Conservation (phyloP, 768 basidiomycete genomes). For the Exidia glandulosa region DNA sequence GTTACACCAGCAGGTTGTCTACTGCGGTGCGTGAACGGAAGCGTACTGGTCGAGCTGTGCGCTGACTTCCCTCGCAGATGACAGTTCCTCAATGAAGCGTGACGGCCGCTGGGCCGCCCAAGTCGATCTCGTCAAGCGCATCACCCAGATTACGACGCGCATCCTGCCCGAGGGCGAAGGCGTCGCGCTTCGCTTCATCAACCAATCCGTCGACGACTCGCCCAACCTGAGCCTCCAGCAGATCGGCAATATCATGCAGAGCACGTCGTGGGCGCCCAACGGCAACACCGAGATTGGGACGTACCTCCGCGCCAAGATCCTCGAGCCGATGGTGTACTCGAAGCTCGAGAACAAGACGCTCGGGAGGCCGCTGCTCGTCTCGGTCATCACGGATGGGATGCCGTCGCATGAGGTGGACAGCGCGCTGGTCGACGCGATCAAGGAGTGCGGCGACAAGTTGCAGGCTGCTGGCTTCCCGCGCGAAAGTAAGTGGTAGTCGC, state of each 20-base stretch:
- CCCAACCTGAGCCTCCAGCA: neutral
- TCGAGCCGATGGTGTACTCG: slow-evolving; percentile 11
- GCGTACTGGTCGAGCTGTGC: neutral
- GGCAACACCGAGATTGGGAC: slow-evolving; percentile 9
- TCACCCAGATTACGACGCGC: slow-evolving; percentile 12
- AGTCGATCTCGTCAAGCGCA: slow-evolving; percentile 8
- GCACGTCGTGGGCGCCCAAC: neutral
- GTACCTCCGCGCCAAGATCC: slow-evolving; percentile 8
- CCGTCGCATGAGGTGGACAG: slow-evolving; percentile 6
- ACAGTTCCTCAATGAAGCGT: slow-evolving; percentile 13
- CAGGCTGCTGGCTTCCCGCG: slow-evolving; percentile 5
- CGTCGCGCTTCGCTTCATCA: slow-evolving; percentile 18
- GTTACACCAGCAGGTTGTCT: slow-evolving; percentile 9
- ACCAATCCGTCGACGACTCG: neutral
- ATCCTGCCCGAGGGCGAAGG: slow-evolving; percentile 16
- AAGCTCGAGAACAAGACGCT: slow-evolving; percentile 4
- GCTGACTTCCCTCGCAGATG: neutral
- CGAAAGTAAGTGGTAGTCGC: neutral
- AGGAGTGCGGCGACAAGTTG: slow-evolving; percentile 9
- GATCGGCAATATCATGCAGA: neutral
- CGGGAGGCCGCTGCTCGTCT: slow-evolving; percentile 8
- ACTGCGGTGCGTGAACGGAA: slow-evolving; percentile 1
- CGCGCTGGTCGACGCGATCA: slow-evolving; percentile 8
- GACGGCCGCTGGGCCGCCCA: slow-evolving; percentile 14
- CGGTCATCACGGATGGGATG: slow-evolving; percentile 10